Conservation (phyloP, 495 filamentous ascomycete species). For the Xylaria acuta region DNA sequence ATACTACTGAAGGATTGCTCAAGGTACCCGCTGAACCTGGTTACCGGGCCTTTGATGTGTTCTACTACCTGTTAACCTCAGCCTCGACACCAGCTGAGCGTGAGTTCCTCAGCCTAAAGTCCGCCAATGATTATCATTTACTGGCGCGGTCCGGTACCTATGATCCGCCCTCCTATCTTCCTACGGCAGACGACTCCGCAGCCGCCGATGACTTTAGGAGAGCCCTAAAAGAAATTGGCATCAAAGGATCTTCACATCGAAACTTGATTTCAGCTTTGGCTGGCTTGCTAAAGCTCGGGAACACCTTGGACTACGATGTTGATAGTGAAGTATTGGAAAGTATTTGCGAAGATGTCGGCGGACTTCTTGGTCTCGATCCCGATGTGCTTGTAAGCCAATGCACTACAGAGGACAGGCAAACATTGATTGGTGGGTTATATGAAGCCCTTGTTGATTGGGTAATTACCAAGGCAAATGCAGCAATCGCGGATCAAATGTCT, state of each 20-base stretch:
- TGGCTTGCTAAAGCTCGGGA: conserved; percentile 87
- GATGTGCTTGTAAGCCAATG: conserved; percentile 81
- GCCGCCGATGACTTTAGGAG: conserved; percentile 90
- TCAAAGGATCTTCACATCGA: conserved; percentile 81
- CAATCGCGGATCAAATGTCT: conserved; percentile 77
- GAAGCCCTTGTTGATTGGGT: conserved; percentile 97
- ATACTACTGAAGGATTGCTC: conserved; percentile 81
- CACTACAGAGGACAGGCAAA: conserved; percentile 80
- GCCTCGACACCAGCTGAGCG: conserved; percentile 89
- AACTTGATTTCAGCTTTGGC: conserved; percentile 84
- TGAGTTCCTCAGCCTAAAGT: conserved; percentile 86
- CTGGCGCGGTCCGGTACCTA: conserved; percentile 85
- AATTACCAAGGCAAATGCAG: conserved; percentile 84
- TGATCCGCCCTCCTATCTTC: conserved; percentile 84
- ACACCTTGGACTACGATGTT: conserved; percentile 82
- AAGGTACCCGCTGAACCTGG: conserved; percentile 80
- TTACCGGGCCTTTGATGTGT: conserved; percentile 95
- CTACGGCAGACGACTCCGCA: conserved; percentile 91
- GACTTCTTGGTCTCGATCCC: conserved; percentile 83
- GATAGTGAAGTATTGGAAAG: conserved; percentile 87
- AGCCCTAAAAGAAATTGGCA: conserved; percentile 85
- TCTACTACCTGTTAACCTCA: conserved; percentile 93
- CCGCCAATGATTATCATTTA: conserved; percentile 76
- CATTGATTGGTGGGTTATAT: conserved; percentile 84
- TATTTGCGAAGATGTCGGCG: conserved; percentile 88